A percentile compares a stretch with the other conserved stretches of the same genome.
Conservation (phyloP, 352 stramenopile species). For the Elongisporangium undulatum region DNA sequence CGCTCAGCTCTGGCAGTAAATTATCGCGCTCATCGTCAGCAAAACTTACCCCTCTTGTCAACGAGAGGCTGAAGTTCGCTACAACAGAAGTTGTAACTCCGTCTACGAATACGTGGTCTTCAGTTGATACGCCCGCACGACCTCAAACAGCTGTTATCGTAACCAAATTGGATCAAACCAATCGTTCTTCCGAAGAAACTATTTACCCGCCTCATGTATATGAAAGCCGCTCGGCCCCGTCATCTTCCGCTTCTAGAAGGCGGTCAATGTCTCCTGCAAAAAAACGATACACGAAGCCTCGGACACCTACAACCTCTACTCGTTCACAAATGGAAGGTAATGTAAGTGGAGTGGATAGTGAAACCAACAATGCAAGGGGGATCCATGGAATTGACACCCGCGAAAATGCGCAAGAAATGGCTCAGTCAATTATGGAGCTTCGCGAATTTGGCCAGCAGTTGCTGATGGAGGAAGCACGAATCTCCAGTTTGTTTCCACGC, state of each 20-base stretch:
- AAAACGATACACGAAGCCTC: neutral
- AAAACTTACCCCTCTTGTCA: conserved; percentile 28
- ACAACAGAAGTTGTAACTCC: neutral
- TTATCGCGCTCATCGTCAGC: conserved; percentile 25
- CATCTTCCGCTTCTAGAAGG: neutral
- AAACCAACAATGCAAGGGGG: neutral
- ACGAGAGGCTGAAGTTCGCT: conserved; percentile 30
- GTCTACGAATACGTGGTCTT: neutral
- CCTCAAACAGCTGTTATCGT: neutral
- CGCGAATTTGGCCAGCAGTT: conserved; percentile 61
- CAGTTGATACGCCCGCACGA: neutral
- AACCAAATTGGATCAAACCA: neutral
- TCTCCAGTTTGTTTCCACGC: conserved; percentile 38
- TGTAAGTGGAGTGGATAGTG: neutral
- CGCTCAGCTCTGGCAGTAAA: conserved; percentile 14
- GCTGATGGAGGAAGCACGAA: conserved; percentile 47
- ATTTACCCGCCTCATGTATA: neutral
- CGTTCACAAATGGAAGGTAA: neutral
- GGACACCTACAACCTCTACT: neutral
- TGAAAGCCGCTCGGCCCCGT: neutral
- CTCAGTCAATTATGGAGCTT: conserved; percentile 41
- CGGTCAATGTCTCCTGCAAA: neutral
- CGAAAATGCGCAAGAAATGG: conserved; percentile 7
- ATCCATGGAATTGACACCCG: neutral
- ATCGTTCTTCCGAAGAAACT: neutral